Base-by-base conservation (phyloP, 345 rosid species). In the Dovyalis caffra region DNA sequence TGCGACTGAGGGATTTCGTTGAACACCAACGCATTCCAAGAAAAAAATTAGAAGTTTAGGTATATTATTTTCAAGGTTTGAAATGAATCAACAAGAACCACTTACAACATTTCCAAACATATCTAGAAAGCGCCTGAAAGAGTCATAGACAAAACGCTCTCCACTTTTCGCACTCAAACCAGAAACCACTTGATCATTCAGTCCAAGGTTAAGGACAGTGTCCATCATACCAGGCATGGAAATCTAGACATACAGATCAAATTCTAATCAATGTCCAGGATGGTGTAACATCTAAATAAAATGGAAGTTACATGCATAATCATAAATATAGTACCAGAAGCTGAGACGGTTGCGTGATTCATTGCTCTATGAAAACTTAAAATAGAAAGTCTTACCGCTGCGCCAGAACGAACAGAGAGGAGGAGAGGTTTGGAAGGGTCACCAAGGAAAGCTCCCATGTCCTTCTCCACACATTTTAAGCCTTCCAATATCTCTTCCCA, bases 221-320 rank as follows among this genome's bases (percentile, higher is more conserved):
- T 95, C 99, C 99, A 95, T 95, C 99, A 95, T 95, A 37, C 99
- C 99, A 34, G 97, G 99, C 97, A 92, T 95, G 26, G 97, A 95
- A 14, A 95, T 87, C 97, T 95, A 74, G 37, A 79, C 51, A 76
- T 9, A 64, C 37, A 60, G 15, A 72, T 16, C 64, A 61, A 53
- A 45, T 23, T 28, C 63, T 31, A 75, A 66, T 70, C 6, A 32
- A 37, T 5, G 47, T 43, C 47, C 10, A 26, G 33, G 64, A 58
- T 14, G 25, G 25, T 8, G 12, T 25, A 9, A 9, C 5, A 9
- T 64, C 29, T 43, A 26, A 21, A 25, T 18, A 37, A 9, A 25
- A 2, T 14, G 34, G 66, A 65, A 51, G 33, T 32, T 18, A 49
- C 18, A 43, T 32, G 47, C 47, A 40, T 21, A 31, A n/a, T 11